phyloP scores from a whole-genome alignment of 495 filamentous ascomycete genomes.

The Hypoxylon subgilvum region DNA sequence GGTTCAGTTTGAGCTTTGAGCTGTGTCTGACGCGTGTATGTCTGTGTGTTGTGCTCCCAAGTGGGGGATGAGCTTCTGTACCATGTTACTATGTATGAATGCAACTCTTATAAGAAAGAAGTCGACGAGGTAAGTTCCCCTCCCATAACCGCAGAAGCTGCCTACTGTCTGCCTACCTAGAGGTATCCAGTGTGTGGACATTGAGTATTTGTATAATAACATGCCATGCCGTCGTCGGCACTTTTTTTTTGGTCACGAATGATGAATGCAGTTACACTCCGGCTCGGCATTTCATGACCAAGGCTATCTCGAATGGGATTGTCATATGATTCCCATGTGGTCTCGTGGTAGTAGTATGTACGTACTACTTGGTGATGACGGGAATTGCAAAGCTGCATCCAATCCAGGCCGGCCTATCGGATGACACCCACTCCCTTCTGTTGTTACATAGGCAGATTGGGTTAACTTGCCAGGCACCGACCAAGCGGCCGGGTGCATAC shows the following conservation, averaged over 20 bases:
- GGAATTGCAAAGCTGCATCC: not conserved
- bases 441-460: constrained; percentile 13
- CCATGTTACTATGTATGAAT: constrained; percentile 15
- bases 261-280: constrained; percentile 10
- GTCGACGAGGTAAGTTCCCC: no score
- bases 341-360: constrained; percentile 17
- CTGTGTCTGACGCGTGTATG: no score
- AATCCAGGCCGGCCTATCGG: constrained; percentile 18
- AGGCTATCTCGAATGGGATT: not conserved
- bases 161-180: no score
- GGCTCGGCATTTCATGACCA: not conserved
- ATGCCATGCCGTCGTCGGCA: no score
- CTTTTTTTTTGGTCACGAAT: constrained; percentile 1
- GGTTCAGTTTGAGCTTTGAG: not conserved
- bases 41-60: constrained; percentile 7
- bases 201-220: no score
- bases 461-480: constrained; percentile 19
- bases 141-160: no score
- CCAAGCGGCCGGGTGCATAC: constrained; percentile 23
- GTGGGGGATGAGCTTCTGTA: not conserved
- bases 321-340: constrained; percentile 25
- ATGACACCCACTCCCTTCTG: constrained; percentile 10
- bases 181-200: no score
- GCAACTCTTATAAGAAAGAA: not conserved
- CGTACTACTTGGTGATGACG: not conserved